A percentile compares a stretch with the other conserved stretches of the same genome.
phyloP scores from a whole-genome alignment of 805 yeast genomes.

The Priceomyces melissophilus region DNA sequence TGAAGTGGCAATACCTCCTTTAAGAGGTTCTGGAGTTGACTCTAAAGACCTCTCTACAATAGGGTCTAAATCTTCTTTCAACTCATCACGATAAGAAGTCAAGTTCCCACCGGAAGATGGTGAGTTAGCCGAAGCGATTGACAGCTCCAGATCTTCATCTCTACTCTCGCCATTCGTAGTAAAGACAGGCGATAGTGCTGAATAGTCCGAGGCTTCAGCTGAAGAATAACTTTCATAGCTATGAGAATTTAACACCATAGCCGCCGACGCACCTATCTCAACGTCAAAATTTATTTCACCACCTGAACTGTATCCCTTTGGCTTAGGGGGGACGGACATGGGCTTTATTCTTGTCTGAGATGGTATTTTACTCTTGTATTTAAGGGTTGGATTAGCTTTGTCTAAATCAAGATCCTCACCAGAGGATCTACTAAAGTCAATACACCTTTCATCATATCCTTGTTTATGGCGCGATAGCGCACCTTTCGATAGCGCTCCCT shows the following conservation, averaged over 20 bases:
- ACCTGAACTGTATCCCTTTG: too few relatives aligned
- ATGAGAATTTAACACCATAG: slow-evolving; percentile 26
- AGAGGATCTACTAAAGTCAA: neutral
- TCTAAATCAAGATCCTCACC: too few relatives aligned
- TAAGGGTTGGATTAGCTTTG: too few relatives aligned
- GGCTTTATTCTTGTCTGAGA: too few relatives aligned
- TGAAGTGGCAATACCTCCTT: neutral
- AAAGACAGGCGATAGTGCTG: slow-evolving; percentile 33
- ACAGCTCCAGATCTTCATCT: slow-evolving; percentile 39
- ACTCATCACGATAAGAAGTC: slow-evolving; percentile 2
- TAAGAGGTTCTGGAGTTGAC: slow-evolving; percentile 18
- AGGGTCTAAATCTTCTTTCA: slow-evolving; percentile 21
- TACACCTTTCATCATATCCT: slow-evolving; percentile 6
- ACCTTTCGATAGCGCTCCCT: slow-evolving; percentile 19
- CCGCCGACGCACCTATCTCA: slow-evolving; percentile 48
- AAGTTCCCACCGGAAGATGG: slow-evolving; percentile 6
- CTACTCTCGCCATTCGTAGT: slow-evolving; percentile 26
- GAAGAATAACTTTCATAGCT: slow-evolving; percentile 32
- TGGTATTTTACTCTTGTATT: too few relatives aligned
- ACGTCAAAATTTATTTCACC: slow-evolving; percentile 26
- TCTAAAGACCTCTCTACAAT: slow-evolving; percentile 33
- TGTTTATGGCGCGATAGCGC: slow-evolving; percentile 34
- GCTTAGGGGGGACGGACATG: too few relatives aligned
- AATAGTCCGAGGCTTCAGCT: slow-evolving; percentile 29
- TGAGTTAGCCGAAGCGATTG: slow-evolving; percentile 24